These are phyloP conservation scores for Kandelia obovata DNA, from an alignment of 345 rosid genomes.

Conservation along the genomic window DNA sequence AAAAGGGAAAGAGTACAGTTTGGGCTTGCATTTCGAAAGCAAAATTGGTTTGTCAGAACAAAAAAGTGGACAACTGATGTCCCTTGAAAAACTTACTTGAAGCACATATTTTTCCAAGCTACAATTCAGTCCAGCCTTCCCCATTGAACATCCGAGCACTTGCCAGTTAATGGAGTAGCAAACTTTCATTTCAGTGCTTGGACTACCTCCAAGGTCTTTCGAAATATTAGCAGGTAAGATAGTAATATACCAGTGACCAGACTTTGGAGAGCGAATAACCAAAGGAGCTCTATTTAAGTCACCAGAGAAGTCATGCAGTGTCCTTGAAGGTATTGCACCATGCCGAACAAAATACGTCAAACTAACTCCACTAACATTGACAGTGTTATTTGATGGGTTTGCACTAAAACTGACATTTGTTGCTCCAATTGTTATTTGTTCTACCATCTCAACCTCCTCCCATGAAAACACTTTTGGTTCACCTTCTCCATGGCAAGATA, in stretches of 20 bases:
- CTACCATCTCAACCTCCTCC: slow-evolving; percentile 59
- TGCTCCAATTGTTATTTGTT: slow-evolving; percentile 48
- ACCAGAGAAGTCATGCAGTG: slow-evolving; percentile 66
- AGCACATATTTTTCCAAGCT: slow-evolving; percentile 55
- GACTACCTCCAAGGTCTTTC: slow-evolving; percentile 33
- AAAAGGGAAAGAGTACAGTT: too few relatives aligned
- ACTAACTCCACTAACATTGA: slow-evolving; percentile 26
- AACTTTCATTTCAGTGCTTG: slow-evolving; percentile 29
- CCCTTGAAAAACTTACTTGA: slow-evolving; percentile 45
- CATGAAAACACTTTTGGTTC: slow-evolving; percentile 61
- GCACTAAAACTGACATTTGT: slow-evolving; percentile 33
- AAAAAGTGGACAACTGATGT: background rate
- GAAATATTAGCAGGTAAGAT: slow-evolving; percentile 46
- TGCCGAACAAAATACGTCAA: slow-evolving; percentile 66
- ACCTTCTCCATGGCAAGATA: slow-evolving; percentile 50
- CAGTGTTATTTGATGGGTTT: slow-evolving; percentile 29
- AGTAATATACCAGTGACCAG: slow-evolving; percentile 80
- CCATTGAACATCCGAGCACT: slow-evolving; percentile 63
- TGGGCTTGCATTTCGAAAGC: background rate
- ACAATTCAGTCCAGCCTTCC: slow-evolving; percentile 82
- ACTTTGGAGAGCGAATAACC: slow-evolving; percentile 57
- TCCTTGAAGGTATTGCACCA: slow-evolving; percentile 70
- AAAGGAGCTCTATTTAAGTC: slow-evolving; percentile 52
- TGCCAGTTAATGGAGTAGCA: slow-evolving; percentile 70
- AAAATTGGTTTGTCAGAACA: background rate